Percentiles rank a stretch among this genome's conserved stretches.
Conservation (phyloP, 2,329 filamentous ascomycete species). For the Fusarium drepaniforme region DNA sequence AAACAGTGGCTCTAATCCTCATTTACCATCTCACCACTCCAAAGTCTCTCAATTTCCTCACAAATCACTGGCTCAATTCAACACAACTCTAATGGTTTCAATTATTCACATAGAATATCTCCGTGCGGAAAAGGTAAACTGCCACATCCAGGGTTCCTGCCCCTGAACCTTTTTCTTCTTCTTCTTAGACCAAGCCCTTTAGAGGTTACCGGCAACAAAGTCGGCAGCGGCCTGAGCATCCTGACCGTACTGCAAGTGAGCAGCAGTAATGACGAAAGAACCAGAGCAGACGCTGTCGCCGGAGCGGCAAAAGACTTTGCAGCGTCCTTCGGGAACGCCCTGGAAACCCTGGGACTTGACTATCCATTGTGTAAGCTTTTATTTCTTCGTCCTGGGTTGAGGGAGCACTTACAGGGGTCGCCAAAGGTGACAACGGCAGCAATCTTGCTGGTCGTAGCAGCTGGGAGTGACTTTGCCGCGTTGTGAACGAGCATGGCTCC, state of each 20-base stretch:
- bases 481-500: conserved; percentile 57
- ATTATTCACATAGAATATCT: not conserved
- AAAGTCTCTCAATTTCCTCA: not conserved
- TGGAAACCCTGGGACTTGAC: conserved; percentile 39
- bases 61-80: not conserved
- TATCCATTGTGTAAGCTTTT: conserved; percentile 17
- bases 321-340: conserved; percentile 31
- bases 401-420: conserved; percentile 41
- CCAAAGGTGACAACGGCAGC: conserved; percentile 48
- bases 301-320: conserved; percentile 48
- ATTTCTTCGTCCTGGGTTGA: not conserved
- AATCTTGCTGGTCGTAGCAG: conserved; percentile 50
- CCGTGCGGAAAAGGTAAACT: not conserved
- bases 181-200: not conserved
- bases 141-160: conserved; percentile 1
- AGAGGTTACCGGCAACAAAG: conserved; percentile 43
- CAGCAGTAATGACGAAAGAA: conserved; percentile 41
- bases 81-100: not conserved
- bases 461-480: conserved; percentile 50
- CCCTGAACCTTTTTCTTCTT: not conserved
- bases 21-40: not conserved
- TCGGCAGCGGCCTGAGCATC: conserved; percentile 46
- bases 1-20: not conserved
- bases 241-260: conserved; percentile 45
- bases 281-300: conserved; percentile 50